phyloP scores from a whole-genome alignment of 164 flowering plant species.

The Cinnamomum chago region DNA sequence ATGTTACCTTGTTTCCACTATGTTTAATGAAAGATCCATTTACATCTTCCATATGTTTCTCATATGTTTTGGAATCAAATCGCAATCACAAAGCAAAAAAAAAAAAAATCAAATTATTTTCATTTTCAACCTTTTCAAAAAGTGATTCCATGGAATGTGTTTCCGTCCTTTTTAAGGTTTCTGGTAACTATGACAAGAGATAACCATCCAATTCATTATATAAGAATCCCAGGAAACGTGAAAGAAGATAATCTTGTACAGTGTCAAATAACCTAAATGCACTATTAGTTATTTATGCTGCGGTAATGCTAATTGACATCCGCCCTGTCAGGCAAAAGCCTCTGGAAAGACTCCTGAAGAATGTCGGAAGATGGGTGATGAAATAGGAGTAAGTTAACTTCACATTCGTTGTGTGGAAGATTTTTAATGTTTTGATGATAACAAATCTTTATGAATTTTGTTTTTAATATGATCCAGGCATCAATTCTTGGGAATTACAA shows the following conservation, averaged over 20 bases:
- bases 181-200: too few relatives aligned
- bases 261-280: background rate
- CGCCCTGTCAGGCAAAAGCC: constrained; percentile 74
- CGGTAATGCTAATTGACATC: background rate
- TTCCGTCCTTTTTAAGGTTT: too few relatives aligned
- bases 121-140: too few relatives aligned
- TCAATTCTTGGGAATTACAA: constrained; percentile 59
- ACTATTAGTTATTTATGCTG: too few relatives aligned
- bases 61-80: too few relatives aligned
- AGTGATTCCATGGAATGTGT: too few relatives aligned
- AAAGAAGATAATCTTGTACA: background rate
- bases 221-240: background rate
- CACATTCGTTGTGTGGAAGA: constrained; percentile 7
- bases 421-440: constrained; percentile 7
- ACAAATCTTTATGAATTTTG: constrained; percentile 11
- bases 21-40: too few relatives aligned
- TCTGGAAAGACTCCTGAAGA: constrained; percentile 70
- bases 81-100: too few relatives aligned
- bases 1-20: too few relatives aligned
- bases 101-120: too few relatives aligned
- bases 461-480: constrained; percentile 50
- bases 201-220: background rate
- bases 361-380: constrained; percentile 59
- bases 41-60: too few relatives aligned
- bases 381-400: constrained; percentile 71